Evolutionary conservation across 2,329 filamentous ascomycete species (phyloP).

Genomic region (Salinomyces thailandicus): DNA sequence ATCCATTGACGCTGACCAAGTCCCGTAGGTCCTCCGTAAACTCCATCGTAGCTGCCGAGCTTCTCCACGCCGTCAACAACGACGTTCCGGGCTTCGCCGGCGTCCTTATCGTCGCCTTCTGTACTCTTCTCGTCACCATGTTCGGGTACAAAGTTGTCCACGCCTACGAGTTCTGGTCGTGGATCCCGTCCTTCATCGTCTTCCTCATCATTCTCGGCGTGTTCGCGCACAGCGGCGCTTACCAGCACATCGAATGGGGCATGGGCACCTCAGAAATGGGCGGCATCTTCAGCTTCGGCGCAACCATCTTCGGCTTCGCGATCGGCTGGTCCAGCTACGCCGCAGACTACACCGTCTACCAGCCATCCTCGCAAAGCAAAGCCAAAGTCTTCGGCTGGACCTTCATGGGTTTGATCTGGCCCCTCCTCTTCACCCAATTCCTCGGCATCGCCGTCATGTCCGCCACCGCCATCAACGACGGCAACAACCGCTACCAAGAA

Average conservation of each 20-base stretch:
- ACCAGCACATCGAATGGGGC: conserved; percentile 51
- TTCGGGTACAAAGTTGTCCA: conserved; percentile 71
- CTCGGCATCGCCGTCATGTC: conserved; percentile 61
- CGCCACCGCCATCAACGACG: conserved; percentile 46
- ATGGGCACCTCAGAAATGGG: conserved; percentile 51
- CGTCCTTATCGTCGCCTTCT: conserved; percentile 60
- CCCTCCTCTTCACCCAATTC: conserved; percentile 63
- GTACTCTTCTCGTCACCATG: conserved; percentile 58
- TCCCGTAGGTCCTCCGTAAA: conserved; percentile 61
- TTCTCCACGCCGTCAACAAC: conserved; percentile 62
- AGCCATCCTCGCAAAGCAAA: conserved; percentile 51
- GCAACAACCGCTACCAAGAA: conserved; percentile 43
- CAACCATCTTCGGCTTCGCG: conserved; percentile 57
- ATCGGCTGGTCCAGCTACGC: conserved; percentile 67
- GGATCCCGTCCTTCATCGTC: conserved; percentile 62
- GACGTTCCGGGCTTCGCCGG: conserved; percentile 62
- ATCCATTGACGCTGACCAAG: not conserved
- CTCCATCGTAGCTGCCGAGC: conserved; percentile 67
- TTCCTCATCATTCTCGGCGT: conserved; percentile 61
- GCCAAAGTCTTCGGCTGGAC: conserved; percentile 58
- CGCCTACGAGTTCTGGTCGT: conserved; percentile 63
- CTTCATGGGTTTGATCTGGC: conserved; percentile 57
- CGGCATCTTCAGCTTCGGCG: conserved; percentile 53
- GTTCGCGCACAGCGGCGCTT: conserved; percentile 57
- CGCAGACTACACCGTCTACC: conserved; percentile 72